Evolutionary conservation across 495 filamentous ascomycete species (phyloP), one percentile per base, ranked within the genome.

Genomic region (Penicillium verhagenii): DNA sequence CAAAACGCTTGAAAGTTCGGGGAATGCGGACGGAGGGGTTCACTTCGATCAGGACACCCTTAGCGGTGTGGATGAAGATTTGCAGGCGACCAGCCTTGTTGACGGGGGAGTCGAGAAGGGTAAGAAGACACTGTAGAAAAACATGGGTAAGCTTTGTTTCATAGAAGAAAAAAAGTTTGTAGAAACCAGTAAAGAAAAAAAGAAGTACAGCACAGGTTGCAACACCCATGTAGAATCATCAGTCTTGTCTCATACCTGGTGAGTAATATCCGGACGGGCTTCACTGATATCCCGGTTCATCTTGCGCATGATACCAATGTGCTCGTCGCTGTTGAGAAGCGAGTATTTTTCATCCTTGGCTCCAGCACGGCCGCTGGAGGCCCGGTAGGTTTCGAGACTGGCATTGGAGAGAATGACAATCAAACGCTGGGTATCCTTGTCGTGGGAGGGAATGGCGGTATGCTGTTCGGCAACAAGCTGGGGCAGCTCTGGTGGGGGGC

Each of bases 221-320:
- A n/a, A n/a, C n/a, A n/a, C n/a, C n/a, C n/a, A n/a, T n/a, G n/a
- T n/a, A n/a, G n/a, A 6, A 16, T 25, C 14, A 16, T 18, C 16
- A 1, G 13, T 6, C 6, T 39, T 39, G 14, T 4, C 2, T 24
- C 42, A 16, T 76, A 97, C 93, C 91, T 97, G 94, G 68, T 98
- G 94, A 18, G 95, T 93, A 52, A 98, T 98, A 74, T 98, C 94
- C 10, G 94, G 94, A 48, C 94, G 85, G 25, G 94, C 94, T 68
- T 98, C 94, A 67, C 92, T 96, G 62, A 98, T 98, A 64, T 98
- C 94, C 46, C 94, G 79, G 74, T 95, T 95, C 93, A 96, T 97
- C 81, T 97, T 98, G 66, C 95, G 87, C 90, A 97, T 94, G 57
- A 97, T 86, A 47, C 94, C 95, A 57, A 98, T 98, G 68, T 98